Percentiles rank a stretch among this genome's conserved stretches.
phyloP scores from a whole-genome alignment of 1,139 yeast species.

The Saccharomyces hybrid region DNA sequence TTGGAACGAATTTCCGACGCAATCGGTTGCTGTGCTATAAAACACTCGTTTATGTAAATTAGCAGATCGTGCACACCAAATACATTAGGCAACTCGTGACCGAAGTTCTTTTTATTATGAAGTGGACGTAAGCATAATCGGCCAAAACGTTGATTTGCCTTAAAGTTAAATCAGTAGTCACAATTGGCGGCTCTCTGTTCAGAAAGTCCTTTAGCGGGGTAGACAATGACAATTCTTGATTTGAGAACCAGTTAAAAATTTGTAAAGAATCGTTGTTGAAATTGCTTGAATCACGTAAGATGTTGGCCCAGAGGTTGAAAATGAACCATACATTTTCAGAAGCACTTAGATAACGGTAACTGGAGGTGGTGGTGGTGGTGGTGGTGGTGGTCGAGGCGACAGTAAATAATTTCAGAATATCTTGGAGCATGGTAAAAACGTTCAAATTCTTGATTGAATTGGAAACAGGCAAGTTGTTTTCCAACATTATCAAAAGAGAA shows the following conservation, averaged over 20 bases:
- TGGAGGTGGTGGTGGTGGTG: background rate
- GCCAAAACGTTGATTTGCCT: background rate
- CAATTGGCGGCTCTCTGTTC: background rate
- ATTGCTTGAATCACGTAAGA: conserved; percentile 1
- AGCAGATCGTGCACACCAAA: background rate
- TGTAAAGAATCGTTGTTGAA: conserved; percentile 2
- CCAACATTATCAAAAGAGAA: background rate
- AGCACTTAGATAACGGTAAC: background rate
- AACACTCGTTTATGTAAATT: background rate
- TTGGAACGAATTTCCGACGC: background rate
- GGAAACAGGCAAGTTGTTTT: background rate
- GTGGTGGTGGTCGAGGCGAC: background rate
- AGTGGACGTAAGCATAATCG: background rate
- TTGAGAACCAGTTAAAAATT: conserved; percentile 8
- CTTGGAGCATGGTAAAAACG: background rate
- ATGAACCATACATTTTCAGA: conserved; percentile 4
- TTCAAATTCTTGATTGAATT: background rate
- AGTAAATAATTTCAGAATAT: background rate
- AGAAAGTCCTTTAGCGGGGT: background rate
- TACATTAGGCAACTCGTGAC: background rate
- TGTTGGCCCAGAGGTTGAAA: conserved; percentile 10
- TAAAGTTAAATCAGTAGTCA: background rate
- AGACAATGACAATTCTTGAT: conserved; percentile 4
- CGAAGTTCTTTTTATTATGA: background rate
- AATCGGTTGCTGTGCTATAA: background rate